Conservation (phyloP, 2,329 filamentous ascomycete genomes). For the Ophiocordyceps camponoti-rufipedis region DNA sequence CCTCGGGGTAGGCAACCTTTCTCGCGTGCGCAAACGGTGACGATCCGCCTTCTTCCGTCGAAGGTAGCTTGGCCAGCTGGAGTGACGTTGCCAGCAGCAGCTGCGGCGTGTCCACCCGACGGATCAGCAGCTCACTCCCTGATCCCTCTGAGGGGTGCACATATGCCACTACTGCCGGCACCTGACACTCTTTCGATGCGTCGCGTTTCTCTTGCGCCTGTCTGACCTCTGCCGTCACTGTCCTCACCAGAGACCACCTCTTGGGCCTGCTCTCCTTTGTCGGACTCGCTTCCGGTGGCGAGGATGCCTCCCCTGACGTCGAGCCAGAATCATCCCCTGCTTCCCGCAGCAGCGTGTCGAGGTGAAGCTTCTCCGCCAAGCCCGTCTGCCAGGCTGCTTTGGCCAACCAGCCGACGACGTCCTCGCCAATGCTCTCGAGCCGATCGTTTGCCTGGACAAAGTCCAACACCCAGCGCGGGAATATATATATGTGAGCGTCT, state of each 20-base stretch:
- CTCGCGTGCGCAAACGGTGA: slow-evolving; percentile 61
- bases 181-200: slow-evolving; percentile 9
- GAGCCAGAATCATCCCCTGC: slow-evolving; percentile 19
- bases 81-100: slow-evolving; percentile 69
- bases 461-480: slow-evolving; percentile 80
- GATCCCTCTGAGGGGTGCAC: slow-evolving; percentile 42
- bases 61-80: slow-evolving; percentile 69
- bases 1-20: slow-evolving; percentile 71
- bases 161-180: slow-evolving; percentile 68
- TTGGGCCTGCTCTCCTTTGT: slow-evolving; percentile 3
- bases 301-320: slow-evolving; percentile 10
- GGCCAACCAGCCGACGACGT: slow-evolving; percentile 88
- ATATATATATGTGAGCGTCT: slow-evolving; percentile 87
- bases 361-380: slow-evolving; percentile 56
- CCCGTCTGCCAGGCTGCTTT: slow-evolving; percentile 84
- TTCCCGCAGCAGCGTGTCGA: slow-evolving; percentile 40
- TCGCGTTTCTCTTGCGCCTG: not conserved
- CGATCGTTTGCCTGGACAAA: slow-evolving; percentile 64
- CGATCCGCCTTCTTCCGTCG: slow-evolving; percentile 41
- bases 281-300: slow-evolving; percentile 9
- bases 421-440: slow-evolving; percentile 78
- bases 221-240: not conserved
- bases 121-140: slow-evolving; percentile 44
- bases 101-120: slow-evolving; percentile 74
- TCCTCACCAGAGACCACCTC: not conserved